Base-by-base conservation (phyloP, 2,329 filamentous ascomycete species). In the Macrophomina phaseolina region DNA sequence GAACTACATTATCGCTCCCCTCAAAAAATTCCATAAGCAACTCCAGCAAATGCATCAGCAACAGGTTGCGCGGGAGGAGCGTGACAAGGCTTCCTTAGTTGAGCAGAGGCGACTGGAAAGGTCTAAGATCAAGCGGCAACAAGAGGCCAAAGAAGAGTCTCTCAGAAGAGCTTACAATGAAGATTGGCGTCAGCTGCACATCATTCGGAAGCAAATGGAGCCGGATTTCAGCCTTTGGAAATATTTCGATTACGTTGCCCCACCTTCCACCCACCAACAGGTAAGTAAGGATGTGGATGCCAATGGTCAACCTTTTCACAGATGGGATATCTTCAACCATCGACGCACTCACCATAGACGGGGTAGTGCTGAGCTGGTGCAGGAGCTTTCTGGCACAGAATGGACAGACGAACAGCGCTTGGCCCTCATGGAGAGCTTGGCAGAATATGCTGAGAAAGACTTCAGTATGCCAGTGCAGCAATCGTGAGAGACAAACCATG, bases 301-400 rank as follows among this genome's bases (percentile, higher is more conserved):
- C 0, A 79, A 81, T 63, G 81, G 81, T 5, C 36, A 73, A 0
- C 64, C 64, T 0, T 81, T 82, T 58, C 76, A 79, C 60, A 78
- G 81, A 5, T 51, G 80, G 1, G 69, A 77, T 1, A 65, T 78
- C 5, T 80, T 83, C 68, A 16, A 63, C 14, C 64, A 66, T 28
- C 16, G 40, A 5, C 49, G 61, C 4, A 38, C 23, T 14, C 34
- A 40, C n/a, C 36, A n/a, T 14, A 40, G 30, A n/a, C 74, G 72
- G 5, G 52, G 75, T 14, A 77, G 77, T n/a, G 73, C 71, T 2
- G 70, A 70, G 46, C 74, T 67, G 23, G 66, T 70, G 1, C 64
- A 70, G 16, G n/a, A 61, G 16, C 68, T 69, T 9, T 46, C 68
- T 30, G 61, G 68, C 5, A 56, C 60, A 11, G 67, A 70, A 0